Evolutionary conservation across 1,284 basidiomycete genomes (phyloP), one percentile per base, ranked within the genome.

Genomic region (Trichosporon asahii): DNA sequence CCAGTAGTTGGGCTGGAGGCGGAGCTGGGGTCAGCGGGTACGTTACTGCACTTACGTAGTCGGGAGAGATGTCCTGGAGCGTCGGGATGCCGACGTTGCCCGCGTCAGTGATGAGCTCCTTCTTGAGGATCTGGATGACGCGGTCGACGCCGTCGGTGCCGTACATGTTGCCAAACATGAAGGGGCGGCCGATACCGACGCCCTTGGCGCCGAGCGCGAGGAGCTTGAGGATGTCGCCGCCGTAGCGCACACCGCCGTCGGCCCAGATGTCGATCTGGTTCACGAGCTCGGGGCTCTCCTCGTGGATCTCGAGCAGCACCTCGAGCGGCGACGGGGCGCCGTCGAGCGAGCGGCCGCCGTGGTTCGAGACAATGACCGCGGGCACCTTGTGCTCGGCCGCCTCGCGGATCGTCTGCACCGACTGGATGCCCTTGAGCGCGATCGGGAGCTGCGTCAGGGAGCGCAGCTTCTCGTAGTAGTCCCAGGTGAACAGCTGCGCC

Each of bases 401-500:
- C 69, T 84, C 77, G 67, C 85, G 72, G 57, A 80, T 80, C 0
- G 86, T 86, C 18, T 84, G 72, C 67, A 82, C 79, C 3, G 85
- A 82, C 67, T 86, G 25, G 55, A 60, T 60, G 9, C 55, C 55
- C 86, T 93, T 96, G 72, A 95, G 85, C 61, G 93, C 88, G 73
- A 96, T 88, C 1, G 94, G 94, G 64, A 95, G 85, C 66, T 88
- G 89, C 11, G 92, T 92, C 21, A 91, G 82, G 37, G 86, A 87
- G 70, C 90, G 86, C 66, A 93, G 55, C 55, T 60, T 27, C 55
- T 60, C 55, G 55, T 60, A 60, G 55, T 60, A 60, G 55, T 60
- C 83, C 93, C 93, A 94, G 29, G 75, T 78, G 57, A 21, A 53
- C 21, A 60, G 55, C 55, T 60, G 55, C 27, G 27, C 55, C 55